phyloP scores from a whole-genome alignment of 1,284 basidiomycete species.

The Boletus smithii region DNA sequence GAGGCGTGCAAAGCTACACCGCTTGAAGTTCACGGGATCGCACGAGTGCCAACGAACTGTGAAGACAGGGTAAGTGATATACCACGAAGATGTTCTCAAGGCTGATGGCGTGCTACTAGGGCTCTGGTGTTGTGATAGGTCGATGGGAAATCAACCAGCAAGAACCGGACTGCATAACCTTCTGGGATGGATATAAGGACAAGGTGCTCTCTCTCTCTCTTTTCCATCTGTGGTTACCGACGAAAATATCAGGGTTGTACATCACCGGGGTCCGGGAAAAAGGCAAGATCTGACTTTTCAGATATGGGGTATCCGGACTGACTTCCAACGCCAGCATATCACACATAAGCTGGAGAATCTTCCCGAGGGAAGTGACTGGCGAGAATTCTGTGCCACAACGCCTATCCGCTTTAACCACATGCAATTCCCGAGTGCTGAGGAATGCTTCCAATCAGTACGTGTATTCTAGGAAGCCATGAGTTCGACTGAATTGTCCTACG shows the following conservation, averaged over 20 bases:
- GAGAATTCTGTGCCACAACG: conserved; percentile 32
- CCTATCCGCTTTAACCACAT: conserved; percentile 15
- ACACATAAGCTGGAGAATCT: conserved; percentile 29
- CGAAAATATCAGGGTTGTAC: conserved; percentile 22
- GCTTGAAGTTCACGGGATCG: conserved; percentile 26
- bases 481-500: neutral
- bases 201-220: conserved; percentile 20
- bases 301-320: no score
- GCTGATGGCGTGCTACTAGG: conserved; percentile 13
- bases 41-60: conserved; percentile 22
- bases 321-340: conserved; percentile 7
- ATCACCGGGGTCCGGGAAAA: conserved; percentile 22
- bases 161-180: conserved; percentile 23
- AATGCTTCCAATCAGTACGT: conserved; percentile 22
- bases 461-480: neutral
- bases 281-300: conserved; percentile 12
- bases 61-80: conserved; percentile 21
- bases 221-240: no score
- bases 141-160: conserved; percentile 21
- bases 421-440: conserved; percentile 21
- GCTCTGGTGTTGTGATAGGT: conserved; percentile 16
- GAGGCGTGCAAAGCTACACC: conserved; percentile 24
- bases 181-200: conserved; percentile 25
- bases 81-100: no score
- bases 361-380: conserved; percentile 24